phyloP scores from a whole-genome alignment of 768 basidiomycete species.

The Fistulinella prunicolor region DNA sequence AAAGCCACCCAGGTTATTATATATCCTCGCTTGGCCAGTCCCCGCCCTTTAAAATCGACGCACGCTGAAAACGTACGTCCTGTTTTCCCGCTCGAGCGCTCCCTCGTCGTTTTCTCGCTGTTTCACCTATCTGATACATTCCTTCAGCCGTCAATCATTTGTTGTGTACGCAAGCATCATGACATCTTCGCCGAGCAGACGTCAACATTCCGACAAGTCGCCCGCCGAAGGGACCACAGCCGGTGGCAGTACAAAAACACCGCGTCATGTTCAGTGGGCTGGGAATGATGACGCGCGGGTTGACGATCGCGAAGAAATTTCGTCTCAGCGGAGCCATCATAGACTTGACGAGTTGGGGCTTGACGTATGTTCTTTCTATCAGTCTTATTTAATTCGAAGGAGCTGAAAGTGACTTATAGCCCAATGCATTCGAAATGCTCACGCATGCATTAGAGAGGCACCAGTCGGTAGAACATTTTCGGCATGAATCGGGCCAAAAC shows the following conservation, averaged over 20 bases:
- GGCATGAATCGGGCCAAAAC: not conserved
- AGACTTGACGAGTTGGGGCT: conserved; percentile 53
- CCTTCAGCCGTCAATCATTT: conserved; percentile 6
- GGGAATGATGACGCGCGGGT: conserved; percentile 24
- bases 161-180: conserved; percentile 16
- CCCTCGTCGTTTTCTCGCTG: not conserved
- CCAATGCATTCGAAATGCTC: conserved; percentile 47
- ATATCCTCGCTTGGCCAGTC: not conserved
- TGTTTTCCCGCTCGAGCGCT: too few species aligned
- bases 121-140: not conserved
- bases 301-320: not conserved
- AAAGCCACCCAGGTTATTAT: too few species aligned
- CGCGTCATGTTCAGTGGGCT: conserved; percentile 54
- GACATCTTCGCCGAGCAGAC: conserved; percentile 9
- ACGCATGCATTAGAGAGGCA: conserved; percentile 53
- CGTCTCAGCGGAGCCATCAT: conserved; percentile 26
- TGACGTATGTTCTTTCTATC: conserved; percentile 40
- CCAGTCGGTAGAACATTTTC: conserved; percentile 25
- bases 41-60: not conserved
- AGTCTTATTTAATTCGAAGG: not conserved
- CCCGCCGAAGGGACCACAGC: conserved; percentile 18
- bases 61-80: conserved; percentile 7
- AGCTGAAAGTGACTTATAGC: conserved; percentile 31
- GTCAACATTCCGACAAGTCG: conserved; percentile 6
- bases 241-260: conserved; percentile 39